Evolutionary conservation across 164 flowering plant genomes (phyloP), one percentile per base, ranked within the genome.

Genomic region (Vitis rotundifolia): DNA sequence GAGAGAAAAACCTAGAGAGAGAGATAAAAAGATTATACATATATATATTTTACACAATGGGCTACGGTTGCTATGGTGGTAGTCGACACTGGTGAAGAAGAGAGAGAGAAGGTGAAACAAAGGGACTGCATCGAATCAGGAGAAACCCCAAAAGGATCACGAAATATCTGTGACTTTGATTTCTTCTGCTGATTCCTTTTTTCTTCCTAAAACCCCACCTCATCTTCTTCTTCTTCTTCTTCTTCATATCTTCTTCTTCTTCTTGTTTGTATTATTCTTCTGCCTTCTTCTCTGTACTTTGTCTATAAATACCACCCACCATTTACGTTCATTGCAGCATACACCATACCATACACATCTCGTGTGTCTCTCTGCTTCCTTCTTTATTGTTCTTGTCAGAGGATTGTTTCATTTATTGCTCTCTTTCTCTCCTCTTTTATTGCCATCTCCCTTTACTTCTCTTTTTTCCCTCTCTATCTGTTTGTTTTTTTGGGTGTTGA

Each of bases 151-250:
- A 74, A 66, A 78, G 71, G 84, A 86, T 86, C 89, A 80, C 86
- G 80, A 78, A 79, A 80, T 77, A 86, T 84, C 89, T 80, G 82
- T 73, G 80, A 76, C 61, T 61, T 31, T 13, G 69, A 75, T 76
- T 59, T 64, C 61, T 70, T 71, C 49, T 56, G 18, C 61, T 67
- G 54, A 53, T 65, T 63, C n/a, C 3, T 56, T 29, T 67, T 56
- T 28, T 67, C 49, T 12, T 11, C 11, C 47, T 64, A 26, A 26
- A 29, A 61, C 22, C 55, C 48, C 13, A 8, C 14, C 26, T 1
- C 44, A 8, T 44, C 29, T 58, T 5, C 26, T 22, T 22, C 26
- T 71, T 16, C 16, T 29, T 59, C 18, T 49, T 19, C 13, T 12
- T 22, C 1, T 51, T 26, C n/a, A 29, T 26, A 28, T 14, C 12